phyloP scores from a whole-genome alignment of 345 rosid genomes.

The Isatis tinctoria region DNA sequence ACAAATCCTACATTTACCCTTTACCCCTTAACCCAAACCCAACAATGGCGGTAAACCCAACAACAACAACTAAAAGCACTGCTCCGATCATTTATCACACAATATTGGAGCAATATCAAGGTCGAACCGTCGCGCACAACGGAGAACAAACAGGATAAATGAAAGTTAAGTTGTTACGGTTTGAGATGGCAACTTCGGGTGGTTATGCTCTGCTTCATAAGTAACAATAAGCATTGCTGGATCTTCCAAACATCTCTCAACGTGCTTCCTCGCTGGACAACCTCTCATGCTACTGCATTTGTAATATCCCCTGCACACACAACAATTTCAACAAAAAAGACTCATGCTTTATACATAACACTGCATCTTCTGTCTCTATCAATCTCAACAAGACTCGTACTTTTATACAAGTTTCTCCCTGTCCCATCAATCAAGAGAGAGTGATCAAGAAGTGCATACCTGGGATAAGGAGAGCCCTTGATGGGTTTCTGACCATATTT shows the following conservation, averaged over 20 bases:
- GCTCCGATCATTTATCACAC: constrained; percentile 7
- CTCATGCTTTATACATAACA: not conserved
- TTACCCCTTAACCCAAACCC: not conserved
- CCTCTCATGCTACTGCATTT: constrained; percentile 99
- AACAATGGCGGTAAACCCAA: constrained; percentile 6
- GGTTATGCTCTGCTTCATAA: constrained; percentile 97
- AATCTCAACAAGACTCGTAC: not conserved
- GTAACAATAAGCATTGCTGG: constrained; percentile 90
- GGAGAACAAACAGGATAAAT: not conserved
- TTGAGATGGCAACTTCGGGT: constrained; percentile 60
- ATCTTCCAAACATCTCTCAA: constrained; percentile 91
- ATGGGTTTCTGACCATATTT: constrained; percentile 87
- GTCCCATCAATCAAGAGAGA: not conserved
- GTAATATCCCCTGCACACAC: constrained; percentile 79
- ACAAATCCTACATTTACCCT: constrained; percentile 12
- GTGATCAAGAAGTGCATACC: constrained; percentile 37
- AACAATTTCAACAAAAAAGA: not conserved
- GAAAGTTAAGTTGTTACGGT: constrained; percentile 50
- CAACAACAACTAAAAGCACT: not conserved
- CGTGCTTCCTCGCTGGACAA: constrained; percentile 99
- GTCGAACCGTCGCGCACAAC: not conserved
- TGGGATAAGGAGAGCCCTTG: constrained; percentile 82
- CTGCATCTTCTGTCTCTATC: not conserved
- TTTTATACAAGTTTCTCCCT: too few species aligned
- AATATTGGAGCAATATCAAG: constrained; percentile 11